These are phyloP conservation scores for Trichoderma sp. DNA, from an alignment of 2,329 filamentous ascomycete genomes.

Conservation along the genomic window DNA sequence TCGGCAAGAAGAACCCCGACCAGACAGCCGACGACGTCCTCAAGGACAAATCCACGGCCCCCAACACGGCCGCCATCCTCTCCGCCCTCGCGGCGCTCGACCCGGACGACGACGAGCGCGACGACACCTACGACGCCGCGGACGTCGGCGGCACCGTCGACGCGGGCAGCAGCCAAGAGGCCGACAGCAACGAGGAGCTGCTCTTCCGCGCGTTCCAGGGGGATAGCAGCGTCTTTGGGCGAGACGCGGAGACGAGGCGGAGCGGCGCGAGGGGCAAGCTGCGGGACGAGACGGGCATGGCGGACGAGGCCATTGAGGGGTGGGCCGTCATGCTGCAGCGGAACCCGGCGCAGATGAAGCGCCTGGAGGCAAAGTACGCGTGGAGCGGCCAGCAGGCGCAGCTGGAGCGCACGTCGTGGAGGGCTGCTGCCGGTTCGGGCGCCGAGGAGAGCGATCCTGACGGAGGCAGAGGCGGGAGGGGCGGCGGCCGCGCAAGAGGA, in stretches of 20 bases:
- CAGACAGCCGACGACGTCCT: slow-evolving; percentile 74
- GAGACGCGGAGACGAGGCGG: slow-evolving; percentile 71
- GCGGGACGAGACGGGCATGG: slow-evolving; percentile 79
- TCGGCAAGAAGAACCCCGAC: slow-evolving; percentile 73
- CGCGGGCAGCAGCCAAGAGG: slow-evolving; percentile 60
- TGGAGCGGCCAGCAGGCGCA: slow-evolving; percentile 68
- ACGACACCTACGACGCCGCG: slow-evolving; percentile 92
- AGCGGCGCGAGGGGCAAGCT: slow-evolving; percentile 64
- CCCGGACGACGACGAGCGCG: slow-evolving; percentile 91
- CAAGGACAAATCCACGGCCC: slow-evolving; percentile 62
- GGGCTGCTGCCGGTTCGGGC: slow-evolving; percentile 55
- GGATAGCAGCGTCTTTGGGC: slow-evolving; percentile 66
- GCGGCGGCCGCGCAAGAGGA: slow-evolving; percentile 50
- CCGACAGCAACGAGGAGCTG: slow-evolving; percentile 64
- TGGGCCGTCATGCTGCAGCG: slow-evolving; percentile 86
- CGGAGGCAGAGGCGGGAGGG: slow-evolving; percentile 49
- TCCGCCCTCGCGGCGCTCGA: slow-evolving; percentile 88
- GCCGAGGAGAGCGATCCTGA: slow-evolving; percentile 59
- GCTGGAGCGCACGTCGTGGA: slow-evolving; percentile 68
- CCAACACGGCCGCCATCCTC: slow-evolving; percentile 82
- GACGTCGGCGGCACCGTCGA: slow-evolving; percentile 92
- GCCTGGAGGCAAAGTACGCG: slow-evolving; percentile 70
- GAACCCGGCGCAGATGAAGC: slow-evolving; percentile 67
- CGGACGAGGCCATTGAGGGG: slow-evolving; percentile 90
- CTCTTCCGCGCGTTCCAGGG: slow-evolving; percentile 74